Conservation (phyloP, 257 asterid species). For the Datura wrightii region DNA sequence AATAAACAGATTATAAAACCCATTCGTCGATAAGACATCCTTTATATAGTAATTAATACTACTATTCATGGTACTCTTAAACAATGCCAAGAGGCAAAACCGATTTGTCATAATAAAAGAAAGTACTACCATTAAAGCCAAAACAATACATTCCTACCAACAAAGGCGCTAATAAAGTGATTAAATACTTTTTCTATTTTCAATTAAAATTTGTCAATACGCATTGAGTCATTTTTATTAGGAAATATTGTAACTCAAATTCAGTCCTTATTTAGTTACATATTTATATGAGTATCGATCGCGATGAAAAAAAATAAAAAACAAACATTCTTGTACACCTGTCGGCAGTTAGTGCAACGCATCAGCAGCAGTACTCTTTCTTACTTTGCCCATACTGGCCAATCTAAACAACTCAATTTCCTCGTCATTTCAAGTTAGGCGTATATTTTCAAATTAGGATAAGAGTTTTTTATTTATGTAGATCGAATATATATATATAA, state of each 20-base stretch:
- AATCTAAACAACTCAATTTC: background rate
- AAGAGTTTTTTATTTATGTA: background rate
- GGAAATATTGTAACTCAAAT: background rate
- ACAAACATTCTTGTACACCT: background rate
- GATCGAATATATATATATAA: too few species aligned
- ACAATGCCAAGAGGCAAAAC: background rate
- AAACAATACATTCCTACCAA: constrained; percentile 4
- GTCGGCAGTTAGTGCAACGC: background rate
- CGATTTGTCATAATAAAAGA: background rate
- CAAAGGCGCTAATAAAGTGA: background rate
- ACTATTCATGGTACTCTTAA: background rate
- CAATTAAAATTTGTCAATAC: background rate
- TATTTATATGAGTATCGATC: background rate
- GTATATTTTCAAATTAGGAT: background rate
- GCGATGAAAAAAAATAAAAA: too few species aligned
- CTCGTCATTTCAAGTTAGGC: background rate
- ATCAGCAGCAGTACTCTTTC: background rate
- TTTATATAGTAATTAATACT: background rate
- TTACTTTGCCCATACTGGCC: background rate
- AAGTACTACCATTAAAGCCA: background rate
- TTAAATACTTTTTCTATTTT: background rate
- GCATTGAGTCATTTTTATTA: background rate
- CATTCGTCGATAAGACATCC: background rate
- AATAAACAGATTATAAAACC: background rate
- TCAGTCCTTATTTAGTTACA: rapidly evolving